A percentile compares a stretch with the other conserved stretches of the same genome.
Evolutionary conservation across 352 stramenopile genomes (phyloP).

Genomic region (Phytopythium delawarense): DNA sequence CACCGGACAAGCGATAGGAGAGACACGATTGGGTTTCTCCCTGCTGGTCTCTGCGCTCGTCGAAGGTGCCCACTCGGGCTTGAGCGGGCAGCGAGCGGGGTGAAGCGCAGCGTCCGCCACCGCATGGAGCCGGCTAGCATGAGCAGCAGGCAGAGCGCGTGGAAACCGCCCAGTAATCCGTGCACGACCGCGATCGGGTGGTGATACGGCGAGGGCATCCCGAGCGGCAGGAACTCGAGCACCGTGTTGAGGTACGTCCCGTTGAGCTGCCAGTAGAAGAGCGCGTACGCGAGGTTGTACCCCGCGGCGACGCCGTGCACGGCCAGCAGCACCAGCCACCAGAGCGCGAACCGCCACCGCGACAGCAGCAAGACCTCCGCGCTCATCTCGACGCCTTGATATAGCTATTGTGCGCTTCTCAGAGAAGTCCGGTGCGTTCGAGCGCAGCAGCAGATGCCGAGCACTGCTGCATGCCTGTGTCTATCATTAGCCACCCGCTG

Average conservation of each 20-base stretch:
- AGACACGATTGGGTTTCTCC: background rate
- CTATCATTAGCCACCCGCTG: too few species aligned
- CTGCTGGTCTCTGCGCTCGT: background rate
- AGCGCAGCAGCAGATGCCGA: too few species aligned
- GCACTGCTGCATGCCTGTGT: too few species aligned
- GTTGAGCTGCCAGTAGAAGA: constrained; percentile 19
- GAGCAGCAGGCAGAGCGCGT: constrained; percentile 16
- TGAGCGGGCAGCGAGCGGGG: background rate
- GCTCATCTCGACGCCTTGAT: background rate
- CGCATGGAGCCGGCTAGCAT: constrained; percentile 11
- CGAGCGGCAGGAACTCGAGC: constrained; percentile 25
- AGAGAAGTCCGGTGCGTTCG: too few species aligned
- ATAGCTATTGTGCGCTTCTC: too few species aligned
- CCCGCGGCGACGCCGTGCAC: constrained; percentile 11
- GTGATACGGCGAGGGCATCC: constrained; percentile 17
- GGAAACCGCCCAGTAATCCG: constrained; percentile 16
- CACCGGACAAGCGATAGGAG: background rate
- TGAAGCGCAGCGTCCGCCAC: constrained; percentile 11
- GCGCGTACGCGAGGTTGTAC: constrained; percentile 21
- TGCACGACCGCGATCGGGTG: constrained; percentile 17
- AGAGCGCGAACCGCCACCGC: constrained; percentile 12
- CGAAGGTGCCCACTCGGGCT: background rate
- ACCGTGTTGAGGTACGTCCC: constrained; percentile 14
- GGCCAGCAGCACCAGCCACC: constrained; percentile 16
- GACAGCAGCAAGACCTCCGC: background rate